Evolutionary conservation across 495 filamentous ascomycete genomes (phyloP), one percentile per base, ranked within the genome.

Genomic region (Penicillium antarcticum): DNA sequence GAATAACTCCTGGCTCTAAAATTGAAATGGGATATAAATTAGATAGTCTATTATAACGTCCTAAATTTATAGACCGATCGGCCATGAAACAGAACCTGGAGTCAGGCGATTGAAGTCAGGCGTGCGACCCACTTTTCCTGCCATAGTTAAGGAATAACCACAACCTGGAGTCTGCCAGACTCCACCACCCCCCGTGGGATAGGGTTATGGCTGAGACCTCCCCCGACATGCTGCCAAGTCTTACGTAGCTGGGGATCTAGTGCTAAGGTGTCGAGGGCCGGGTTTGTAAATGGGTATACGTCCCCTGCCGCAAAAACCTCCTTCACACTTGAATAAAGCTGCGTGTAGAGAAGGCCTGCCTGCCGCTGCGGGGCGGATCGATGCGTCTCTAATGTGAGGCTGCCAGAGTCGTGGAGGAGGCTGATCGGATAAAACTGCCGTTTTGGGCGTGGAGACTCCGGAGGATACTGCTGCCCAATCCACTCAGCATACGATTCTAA

Each of bases 271-370:
- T 53, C 49, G 6, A 52, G 5, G 9, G 26, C 18, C 1, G 39
- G 5, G 44, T 53, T 53, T 0, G 34, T 33, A 41, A 53, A 53
- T 10, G 17, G 32, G 21, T 53, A 53, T 7, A 21, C 24, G 23
- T 53, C 36, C 9, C 42, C 42, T 31, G 24, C 42, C 2, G 35
- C 37, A 18, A 53, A 53, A 7, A 53, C 23, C 33, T 46, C 42
- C 33, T 53, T 53, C 0, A 45, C 32, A 12, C 33, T 46, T 3
- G 40, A 18, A 39, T 53, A 53, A 18, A 45, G 36, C 42, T 53
- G 32, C 17, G 19, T 46, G n/a, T 53, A 53, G 5, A 29, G 31
- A 16, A 53, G 42, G 4, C 50, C 32, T 14, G 14, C 33, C 33
- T 35, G 33, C 33, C 33, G 33, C 33, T 35, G 14, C 10, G 33